Percentiles rank a stretch among this genome's conserved stretches.
Conservation (phyloP, 2,329 filamentous ascomycete genomes). For the Colletotrichum lentis region DNA sequence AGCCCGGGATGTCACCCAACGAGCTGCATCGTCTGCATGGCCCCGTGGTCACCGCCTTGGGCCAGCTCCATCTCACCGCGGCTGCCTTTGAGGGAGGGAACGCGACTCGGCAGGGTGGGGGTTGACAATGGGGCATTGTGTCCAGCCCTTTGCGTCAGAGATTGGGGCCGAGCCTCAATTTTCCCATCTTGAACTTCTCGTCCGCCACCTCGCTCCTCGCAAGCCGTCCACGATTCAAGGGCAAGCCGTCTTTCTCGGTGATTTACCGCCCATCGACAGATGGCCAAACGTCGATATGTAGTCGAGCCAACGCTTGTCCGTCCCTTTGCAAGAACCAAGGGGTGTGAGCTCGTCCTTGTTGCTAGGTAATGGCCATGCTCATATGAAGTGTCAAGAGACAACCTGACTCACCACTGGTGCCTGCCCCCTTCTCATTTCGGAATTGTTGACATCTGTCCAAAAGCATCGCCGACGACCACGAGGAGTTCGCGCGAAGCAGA, state of each 20-base stretch:
- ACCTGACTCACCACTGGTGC: background rate
- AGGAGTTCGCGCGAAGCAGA: background rate
- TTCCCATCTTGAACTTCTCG: background rate
- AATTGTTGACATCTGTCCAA: background rate
- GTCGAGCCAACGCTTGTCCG: background rate
- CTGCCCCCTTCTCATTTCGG: background rate
- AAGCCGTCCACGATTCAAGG: background rate
- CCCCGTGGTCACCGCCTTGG: background rate
- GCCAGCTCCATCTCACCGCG: constrained; percentile 6
- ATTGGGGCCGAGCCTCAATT: background rate
- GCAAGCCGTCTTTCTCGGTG: background rate
- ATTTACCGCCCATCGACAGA: background rate
- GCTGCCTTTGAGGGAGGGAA: background rate
- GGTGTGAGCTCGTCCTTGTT: background rate
- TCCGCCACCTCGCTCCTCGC: background rate
- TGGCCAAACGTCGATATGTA: background rate
- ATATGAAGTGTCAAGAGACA: too few relatives aligned
- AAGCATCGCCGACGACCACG: background rate
- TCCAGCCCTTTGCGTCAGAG: background rate
- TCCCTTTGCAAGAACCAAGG: background rate
- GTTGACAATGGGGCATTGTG: background rate
- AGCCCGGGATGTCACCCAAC: constrained; percentile 21
- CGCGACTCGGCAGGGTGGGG: background rate
- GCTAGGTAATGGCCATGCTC: background rate
- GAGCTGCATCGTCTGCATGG: constrained; percentile 20